These are phyloP conservation scores for Plasmodium sp. DNA, from an alignment of 169 alveolate species.

Conservation along the genomic window DNA sequence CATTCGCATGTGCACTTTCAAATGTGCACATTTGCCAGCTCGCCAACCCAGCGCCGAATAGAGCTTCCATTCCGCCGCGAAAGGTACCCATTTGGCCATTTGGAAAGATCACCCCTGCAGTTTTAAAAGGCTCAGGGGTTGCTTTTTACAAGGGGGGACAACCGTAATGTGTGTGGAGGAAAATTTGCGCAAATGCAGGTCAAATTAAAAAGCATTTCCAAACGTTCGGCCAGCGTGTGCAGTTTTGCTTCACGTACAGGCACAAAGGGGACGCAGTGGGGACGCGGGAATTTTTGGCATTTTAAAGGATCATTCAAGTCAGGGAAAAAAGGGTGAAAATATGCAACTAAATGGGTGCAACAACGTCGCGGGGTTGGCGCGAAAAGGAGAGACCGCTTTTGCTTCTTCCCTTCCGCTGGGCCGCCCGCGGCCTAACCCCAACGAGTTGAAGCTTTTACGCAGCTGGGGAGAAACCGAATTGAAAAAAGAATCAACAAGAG, in stretches of 20 bases:
- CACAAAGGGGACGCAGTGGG: background rate
- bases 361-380: background rate
- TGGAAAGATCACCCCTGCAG: background rate
- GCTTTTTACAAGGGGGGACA: background rate
- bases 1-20: background rate
- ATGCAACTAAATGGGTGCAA: background rate
- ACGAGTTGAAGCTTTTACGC: background rate
- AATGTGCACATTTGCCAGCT: background rate
- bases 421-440: background rate
- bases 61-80: background rate
- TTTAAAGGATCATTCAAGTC: background rate
- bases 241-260: background rate
- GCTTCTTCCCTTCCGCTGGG: background rate
- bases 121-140: background rate
- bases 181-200: background rate
- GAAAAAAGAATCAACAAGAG: too few relatives aligned
- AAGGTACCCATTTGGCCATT: background rate
- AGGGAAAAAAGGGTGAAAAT: background rate
- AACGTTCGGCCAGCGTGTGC: background rate
- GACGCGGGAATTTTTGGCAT: background rate
- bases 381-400: background rate
- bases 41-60: background rate
- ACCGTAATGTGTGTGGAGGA: background rate
- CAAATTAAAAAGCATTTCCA: background rate
- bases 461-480: background rate